These are phyloP conservation scores for Chalciporus sp. DNA, from an alignment of 1,284 basidiomycete species.

Conservation along the genomic window DNA sequence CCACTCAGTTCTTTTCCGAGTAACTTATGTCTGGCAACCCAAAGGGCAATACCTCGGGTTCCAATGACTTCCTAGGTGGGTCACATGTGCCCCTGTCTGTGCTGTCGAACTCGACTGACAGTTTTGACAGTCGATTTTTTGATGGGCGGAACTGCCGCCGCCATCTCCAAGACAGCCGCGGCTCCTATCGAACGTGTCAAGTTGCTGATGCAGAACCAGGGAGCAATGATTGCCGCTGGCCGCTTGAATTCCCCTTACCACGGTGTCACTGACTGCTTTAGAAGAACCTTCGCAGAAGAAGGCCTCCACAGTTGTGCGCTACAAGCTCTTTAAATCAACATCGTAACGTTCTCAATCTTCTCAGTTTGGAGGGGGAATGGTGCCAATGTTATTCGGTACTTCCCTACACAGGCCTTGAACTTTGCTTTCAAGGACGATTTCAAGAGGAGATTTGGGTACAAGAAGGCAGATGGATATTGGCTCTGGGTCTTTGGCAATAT, in stretches of 20 bases:
- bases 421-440: constrained; percentile 49
- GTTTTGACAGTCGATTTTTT: constrained; percentile 44
- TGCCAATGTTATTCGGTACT: constrained; percentile 66
- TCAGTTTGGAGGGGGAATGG: constrained; percentile 65
- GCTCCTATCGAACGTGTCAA: constrained; percentile 78
- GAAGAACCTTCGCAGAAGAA: constrained; percentile 55
- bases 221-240: constrained; percentile 55
- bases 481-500: constrained; percentile 53
- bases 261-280: constrained; percentile 63
- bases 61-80: constrained; percentile 27
- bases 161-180: constrained; percentile 70
- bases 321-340: constrained; percentile 3
- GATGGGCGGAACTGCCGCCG: constrained; percentile 52
- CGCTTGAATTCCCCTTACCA: constrained; percentile 58
- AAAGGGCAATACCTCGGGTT: constrained; percentile 5
- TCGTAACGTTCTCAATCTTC: constrained; percentile 11
- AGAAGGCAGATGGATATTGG: constrained; percentile 55
- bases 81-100: background rate
- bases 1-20: constrained; percentile 26
- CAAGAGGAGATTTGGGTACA: constrained; percentile 54
- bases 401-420: constrained; percentile 68
- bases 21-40: constrained; percentile 13
- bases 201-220: constrained; percentile 72
- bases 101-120: constrained; percentile 1
- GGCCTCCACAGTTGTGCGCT: constrained; percentile 46